Base-by-base conservation (phyloP, 345 rosid genomes). In the Theobroma cacao region DNA sequence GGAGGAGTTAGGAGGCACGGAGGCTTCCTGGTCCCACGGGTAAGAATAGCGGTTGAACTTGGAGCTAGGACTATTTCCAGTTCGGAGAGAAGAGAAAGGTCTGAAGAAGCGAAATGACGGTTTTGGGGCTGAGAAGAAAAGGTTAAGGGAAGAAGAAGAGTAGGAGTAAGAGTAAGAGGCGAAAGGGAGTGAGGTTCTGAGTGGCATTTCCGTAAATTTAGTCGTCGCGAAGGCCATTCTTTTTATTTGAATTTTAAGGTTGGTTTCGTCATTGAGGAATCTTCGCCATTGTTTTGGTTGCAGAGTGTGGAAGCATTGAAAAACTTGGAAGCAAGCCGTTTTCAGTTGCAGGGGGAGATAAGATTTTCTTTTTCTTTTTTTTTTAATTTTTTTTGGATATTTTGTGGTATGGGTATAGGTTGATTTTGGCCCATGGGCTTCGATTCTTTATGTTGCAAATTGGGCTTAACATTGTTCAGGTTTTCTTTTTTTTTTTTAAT, bases 171-270 rank as follows among this genome's bases (percentile, higher is more conserved):
- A 56, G 87, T 70, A 88, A 22, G 90, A 86, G 75, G 89, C 55
- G 78, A 89, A 79, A 18, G 89, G 88, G 75, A 87, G 85, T 22
- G 91, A 81, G 78, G 78, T 85, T 80, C 90, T 85, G 17, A 96
- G 90, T 77, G 91, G 90, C 80, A 94, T 66, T 89, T 96, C 97
- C 0, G 95, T 85, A 5, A 92, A 85, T 85, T 84, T 91, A 5
- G 85, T 78, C 0, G 94, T 80, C 3, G 85, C 10, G 67, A 88
- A 70, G 61, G 93, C 87, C 98, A 94, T 93, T 77, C 11, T 6
- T 61, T 68, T 12, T 24, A 14, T 17, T 36, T 40, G n/a, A 61
- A 61, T 2, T 68, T 26, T 14, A 12, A 59, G 45, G 58, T 7
- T 12, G 38, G 64, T 22, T 50, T 15, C 45, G 18, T 10, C 6